Percentiles rank a stretch among this genome's conserved stretches.
phyloP scores from a whole-genome alignment of 768 basidiomycete species.

The Gyrodon lividus region DNA sequence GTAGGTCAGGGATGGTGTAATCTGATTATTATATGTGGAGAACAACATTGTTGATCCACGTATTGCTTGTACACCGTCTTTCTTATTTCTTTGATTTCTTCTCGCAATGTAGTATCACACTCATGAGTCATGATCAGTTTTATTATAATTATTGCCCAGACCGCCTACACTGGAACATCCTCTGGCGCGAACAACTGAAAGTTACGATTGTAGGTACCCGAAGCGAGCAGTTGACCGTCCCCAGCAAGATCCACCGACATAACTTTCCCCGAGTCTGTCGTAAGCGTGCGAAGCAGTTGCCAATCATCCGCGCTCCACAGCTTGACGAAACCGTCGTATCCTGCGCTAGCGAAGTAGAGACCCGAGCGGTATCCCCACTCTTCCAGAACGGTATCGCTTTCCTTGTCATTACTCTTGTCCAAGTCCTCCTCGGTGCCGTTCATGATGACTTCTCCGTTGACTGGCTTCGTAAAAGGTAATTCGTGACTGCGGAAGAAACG shows the following conservation, averaged over 20 bases:
- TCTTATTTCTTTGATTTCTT: constrained; percentile 7
- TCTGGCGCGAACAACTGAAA: constrained; percentile 92
- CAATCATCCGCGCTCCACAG: constrained; percentile 98
- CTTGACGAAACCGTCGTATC: constrained; percentile 94
- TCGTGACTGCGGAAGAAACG: constrained; percentile 85
- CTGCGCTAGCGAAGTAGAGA: constrained; percentile 88
- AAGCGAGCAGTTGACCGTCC: constrained; percentile 81
- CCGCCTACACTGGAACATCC: constrained; percentile 39
- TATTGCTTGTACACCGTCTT: neutral
- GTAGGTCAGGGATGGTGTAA: constrained; percentile 42
- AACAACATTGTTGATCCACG: neutral
- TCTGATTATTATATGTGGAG: constrained; percentile 31
- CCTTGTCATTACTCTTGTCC: constrained; percentile 30
- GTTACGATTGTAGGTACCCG: constrained; percentile 90
- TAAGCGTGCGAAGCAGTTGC: constrained; percentile 84
- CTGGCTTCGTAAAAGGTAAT: constrained; percentile 39
- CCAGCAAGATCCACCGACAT: constrained; percentile 94
- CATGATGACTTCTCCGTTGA: constrained; percentile 50
- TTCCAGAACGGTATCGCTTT: constrained; percentile 34
- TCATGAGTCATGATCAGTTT: constrained; percentile 22
- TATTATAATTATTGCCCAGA: constrained; percentile 22
- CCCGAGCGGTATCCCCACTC: constrained; percentile 85
- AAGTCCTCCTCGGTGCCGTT: constrained; percentile 37
- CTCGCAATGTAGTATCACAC: constrained; percentile 35
- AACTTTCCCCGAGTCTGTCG: constrained; percentile 96